Evolutionary conservation across 176 grass and related monocot genomes (phyloP).

Genomic region (Aegilops sharonensis): DNA sequence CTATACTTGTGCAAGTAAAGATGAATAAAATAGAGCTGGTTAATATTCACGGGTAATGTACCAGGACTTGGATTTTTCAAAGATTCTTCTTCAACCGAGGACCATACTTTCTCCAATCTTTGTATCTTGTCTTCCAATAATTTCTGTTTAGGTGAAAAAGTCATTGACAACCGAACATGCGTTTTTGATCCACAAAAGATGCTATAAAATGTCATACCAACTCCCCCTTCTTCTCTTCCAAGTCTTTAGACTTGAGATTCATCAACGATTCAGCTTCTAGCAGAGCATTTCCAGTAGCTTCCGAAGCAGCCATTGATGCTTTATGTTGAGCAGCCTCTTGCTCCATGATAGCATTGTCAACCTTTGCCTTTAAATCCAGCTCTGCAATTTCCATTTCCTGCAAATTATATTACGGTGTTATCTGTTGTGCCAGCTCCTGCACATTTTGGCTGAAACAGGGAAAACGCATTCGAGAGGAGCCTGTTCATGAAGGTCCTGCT

Average conservation of each 20-base stretch:
- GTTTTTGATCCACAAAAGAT: slow-evolving; percentile 6
- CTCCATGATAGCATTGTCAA: slow-evolving; percentile 57
- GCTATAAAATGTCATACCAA: slow-evolving; percentile 39
- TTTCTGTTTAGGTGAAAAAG: slow-evolving; percentile 34
- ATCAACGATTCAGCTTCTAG: slow-evolving; percentile 51
- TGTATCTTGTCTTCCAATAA: slow-evolving; percentile 58
- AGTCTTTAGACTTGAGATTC: slow-evolving; percentile 61
- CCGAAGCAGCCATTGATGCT: slow-evolving; percentile 40
- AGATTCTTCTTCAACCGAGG: slow-evolving; percentile 68
- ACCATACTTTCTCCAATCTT: slow-evolving; percentile 75
- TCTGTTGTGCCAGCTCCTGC: not conserved
- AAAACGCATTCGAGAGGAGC: not conserved
- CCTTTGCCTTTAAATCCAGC: slow-evolving; percentile 54
- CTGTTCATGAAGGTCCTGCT: not conserved
- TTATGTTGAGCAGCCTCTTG: slow-evolving; percentile 48
- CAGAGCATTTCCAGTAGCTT: slow-evolving; percentile 42
- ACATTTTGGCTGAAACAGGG: not conserved
- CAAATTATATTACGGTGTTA: not conserved
- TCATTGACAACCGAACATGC: slow-evolving; percentile 13
- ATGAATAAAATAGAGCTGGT: not conserved
- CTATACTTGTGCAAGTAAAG: not conserved
- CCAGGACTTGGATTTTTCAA: slow-evolving; percentile 77
- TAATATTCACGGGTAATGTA: slow-evolving; percentile 27
- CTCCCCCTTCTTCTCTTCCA: slow-evolving; percentile 75
- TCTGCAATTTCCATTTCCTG: slow-evolving; percentile 68